phyloP scores from a whole-genome alignment of 176 grass and related monocot genomes.

The Puya raimondii region DNA sequence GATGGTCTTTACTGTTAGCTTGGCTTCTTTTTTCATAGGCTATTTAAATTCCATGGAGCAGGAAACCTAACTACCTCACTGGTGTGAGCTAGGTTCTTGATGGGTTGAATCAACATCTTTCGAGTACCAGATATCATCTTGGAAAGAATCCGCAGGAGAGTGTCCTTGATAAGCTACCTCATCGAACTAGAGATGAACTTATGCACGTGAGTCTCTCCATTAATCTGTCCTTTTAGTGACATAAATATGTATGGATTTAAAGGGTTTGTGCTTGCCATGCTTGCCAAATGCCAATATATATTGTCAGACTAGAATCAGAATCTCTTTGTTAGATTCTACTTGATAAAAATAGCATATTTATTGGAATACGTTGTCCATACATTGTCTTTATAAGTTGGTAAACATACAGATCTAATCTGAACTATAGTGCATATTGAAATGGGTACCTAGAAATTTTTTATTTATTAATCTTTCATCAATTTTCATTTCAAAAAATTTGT shows the following conservation, averaged over 20 bases:
- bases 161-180: constrained; percentile 65
- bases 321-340: too few species aligned
- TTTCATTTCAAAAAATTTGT: too few species aligned
- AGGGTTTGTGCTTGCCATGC: not conserved
- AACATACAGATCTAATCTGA: not conserved
- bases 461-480: too few species aligned
- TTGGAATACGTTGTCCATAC: too few species aligned
- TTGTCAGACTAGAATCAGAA: too few species aligned
- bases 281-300: too few species aligned
- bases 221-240: not conserved
- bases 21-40: constrained; percentile 40
- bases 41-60: constrained; percentile 69
- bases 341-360: too few species aligned
- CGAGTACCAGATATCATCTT: constrained; percentile 72
- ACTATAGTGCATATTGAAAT: not conserved
- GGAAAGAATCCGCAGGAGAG: constrained; percentile 94
- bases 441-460: too few species aligned
- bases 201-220: constrained; percentile 62
- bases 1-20: constrained; percentile 15
- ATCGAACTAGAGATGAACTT: constrained; percentile 66
- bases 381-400: too few species aligned
- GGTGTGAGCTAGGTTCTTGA: constrained; percentile 97
- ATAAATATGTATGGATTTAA: not conserved
- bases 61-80: constrained; percentile 91
- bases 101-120: constrained; percentile 84